Conservation (phyloP, 164 flowering plant species). For the Chimonanthus praecox region DNA sequence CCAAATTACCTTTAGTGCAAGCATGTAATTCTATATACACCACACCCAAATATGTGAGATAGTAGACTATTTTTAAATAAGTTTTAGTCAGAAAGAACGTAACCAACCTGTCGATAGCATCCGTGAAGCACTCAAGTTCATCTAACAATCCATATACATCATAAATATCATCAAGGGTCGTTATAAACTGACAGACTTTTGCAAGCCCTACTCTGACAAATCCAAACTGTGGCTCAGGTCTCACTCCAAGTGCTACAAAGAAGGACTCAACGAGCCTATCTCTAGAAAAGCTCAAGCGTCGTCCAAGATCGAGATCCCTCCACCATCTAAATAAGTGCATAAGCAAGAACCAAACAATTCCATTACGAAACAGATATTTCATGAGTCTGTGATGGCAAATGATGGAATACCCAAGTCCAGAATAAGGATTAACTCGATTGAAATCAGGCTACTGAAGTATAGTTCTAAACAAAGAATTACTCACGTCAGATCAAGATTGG, state of each 20-base stretch:
- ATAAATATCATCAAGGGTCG: conserved; percentile 28
- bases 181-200: conserved; percentile 19
- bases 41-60: too few relatives aligned
- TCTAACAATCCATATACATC: conserved; percentile 14
- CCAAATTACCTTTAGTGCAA: too few relatives aligned
- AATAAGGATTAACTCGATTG: too few relatives aligned
- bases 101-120: conserved; percentile 33
- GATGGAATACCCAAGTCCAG: too few relatives aligned
- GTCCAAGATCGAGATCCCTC: conserved; percentile 22
- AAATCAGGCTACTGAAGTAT: too few relatives aligned
- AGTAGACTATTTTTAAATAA: too few relatives aligned
- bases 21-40: too few relatives aligned
- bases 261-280: conserved; percentile 37
- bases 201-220: conserved; percentile 21
- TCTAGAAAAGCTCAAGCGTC: conserved; percentile 27
- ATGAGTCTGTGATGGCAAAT: too few relatives aligned
- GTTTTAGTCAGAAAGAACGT: background rate
- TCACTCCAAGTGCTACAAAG: conserved; percentile 27
- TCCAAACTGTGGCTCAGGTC: conserved; percentile 22
- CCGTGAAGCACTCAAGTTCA: conserved; percentile 35
- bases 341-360: too few relatives aligned
- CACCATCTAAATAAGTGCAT: background rate
- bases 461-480: too few relatives aligned
- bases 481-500: too few relatives aligned
- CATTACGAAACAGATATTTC: too few relatives aligned